phyloP scores from a whole-genome alignment of 2,329 filamentous ascomycete species.

The Grosmannia huntii region DNA sequence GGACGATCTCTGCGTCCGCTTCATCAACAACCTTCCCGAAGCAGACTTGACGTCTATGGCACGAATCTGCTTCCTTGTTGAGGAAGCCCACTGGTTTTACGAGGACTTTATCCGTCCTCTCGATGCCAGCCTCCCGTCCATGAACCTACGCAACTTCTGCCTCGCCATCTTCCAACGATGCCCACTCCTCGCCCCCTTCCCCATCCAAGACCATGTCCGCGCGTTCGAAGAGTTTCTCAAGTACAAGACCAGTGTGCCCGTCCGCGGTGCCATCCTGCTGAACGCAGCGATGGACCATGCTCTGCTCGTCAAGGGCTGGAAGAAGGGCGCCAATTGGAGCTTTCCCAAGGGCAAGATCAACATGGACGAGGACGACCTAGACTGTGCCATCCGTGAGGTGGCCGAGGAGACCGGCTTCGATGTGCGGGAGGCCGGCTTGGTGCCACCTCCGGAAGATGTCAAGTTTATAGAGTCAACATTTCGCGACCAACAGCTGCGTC shows the following conservation, averaged over 20 bases:
- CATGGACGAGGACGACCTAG: constrained; percentile 86
- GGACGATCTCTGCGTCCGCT: constrained; percentile 95
- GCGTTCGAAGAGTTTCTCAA: constrained; percentile 87
- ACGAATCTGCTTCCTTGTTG: constrained; percentile 95
- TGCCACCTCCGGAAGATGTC: constrained; percentile 56
- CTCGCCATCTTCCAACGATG: constrained; percentile 89
- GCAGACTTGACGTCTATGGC: constrained; percentile 83
- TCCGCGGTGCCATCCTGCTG: constrained; percentile 84
- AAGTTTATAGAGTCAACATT: constrained; percentile 84
- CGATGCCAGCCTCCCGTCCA: constrained; percentile 71
- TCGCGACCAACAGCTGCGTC: constrained; percentile 80
- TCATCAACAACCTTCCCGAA: constrained; percentile 90
- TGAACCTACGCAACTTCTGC: constrained; percentile 76
- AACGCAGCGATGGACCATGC: constrained; percentile 91
- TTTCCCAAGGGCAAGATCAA: constrained; percentile 97
- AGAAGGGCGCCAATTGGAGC: constrained; percentile 91
- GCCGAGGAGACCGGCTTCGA: constrained; percentile 95
- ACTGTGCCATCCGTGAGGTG: constrained; percentile 87
- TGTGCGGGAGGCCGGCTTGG: constrained; percentile 59
- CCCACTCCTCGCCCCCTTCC: constrained; percentile 72
- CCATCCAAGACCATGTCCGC: constrained; percentile 60
- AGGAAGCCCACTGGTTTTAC: constrained; percentile 99
- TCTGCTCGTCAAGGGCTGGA: constrained; percentile 93
- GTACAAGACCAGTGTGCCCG: constrained; percentile 91
- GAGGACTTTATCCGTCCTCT: constrained; percentile 95